Base-by-base conservation (phyloP, 2,329 filamentous ascomycete genomes). In the Pezicula radicicola region DNA sequence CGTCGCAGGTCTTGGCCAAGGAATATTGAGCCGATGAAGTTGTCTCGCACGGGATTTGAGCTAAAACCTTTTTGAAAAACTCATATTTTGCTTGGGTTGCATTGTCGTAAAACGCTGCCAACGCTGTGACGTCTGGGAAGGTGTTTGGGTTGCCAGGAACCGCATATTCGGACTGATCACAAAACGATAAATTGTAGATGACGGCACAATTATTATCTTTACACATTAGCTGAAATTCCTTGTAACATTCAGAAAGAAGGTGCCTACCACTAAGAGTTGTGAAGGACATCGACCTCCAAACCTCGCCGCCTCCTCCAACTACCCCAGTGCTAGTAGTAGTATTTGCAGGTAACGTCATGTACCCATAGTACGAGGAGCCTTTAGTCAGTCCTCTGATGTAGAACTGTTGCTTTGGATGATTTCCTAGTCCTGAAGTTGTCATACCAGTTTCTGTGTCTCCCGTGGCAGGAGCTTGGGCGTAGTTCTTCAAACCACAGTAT, bases 111-210 rank as follows among this genome's bases (percentile, higher is more conserved):
- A 88, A 81, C 3, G 75, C 70, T 4, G 81, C 84, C 8, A 99
- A 79, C 16, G 75, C 73, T 2, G 79, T 75, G 46, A 77, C 72
- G 60, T 84, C 83, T 49, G 80, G 75, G 58, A 83, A 85, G 43
- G 75, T 81, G 35, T 75, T 71, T 2, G 83, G 77, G 63, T 96
- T 96, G 39, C 88, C 85, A 0, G 94, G 94, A 0, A 97, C 94
- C 6, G 93, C 88, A 66, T 97, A 97, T 47, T 93, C 90, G 45
- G 93, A 88, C 61, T 93, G 84, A 60, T 87, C 81, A 72, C 94
- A 99, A 69, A 97, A 95, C 0, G 84, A 76, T n/a, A 99, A 82
- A 64, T 95, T 86, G 68, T 86, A 92, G 43, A 97, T 78, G 39
- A 99, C 79, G 54, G 87, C 87, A 68, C 94, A 99, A 64, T 92